Evolutionary conservation across 176 grass and related monocot genomes (phyloP), one percentile per base, ranked within the genome.

Genomic region (Zoysia japonica): DNA sequence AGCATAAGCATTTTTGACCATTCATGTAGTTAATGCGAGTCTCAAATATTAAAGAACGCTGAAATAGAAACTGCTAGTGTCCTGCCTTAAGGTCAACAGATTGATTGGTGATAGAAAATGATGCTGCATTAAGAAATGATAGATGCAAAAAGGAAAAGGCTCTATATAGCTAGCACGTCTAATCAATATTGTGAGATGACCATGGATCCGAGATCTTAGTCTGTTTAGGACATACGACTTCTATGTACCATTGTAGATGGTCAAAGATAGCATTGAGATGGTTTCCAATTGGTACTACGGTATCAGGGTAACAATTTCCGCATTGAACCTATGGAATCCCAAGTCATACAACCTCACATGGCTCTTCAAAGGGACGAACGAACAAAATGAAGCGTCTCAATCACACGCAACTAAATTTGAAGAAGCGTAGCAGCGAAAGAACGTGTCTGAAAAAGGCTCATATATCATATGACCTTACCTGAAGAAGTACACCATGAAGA

Each of bases 261-360:
- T 70, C 77, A 80, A 59, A 81, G 45, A 52, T 46, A 70, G 76
- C 6, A n/a, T 76, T 71, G 11, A 2, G 5, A 70, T 70, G 80
- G 64, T 65, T 47, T 62, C 70, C 70, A 47, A 62, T 16, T 61
- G 9, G 47, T 70, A 47, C 14, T 4, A 0, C 2, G 9, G 77
- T 46, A 79, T 62, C 40, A 55, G 44, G 62, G 63, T 63, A 70
- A 47, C 74, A 83, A 67, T 15, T 51, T 80, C 60, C 38, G 78
- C 74, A 43, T 49, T 36, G 67, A 67, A 16, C 79, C 42, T 65
- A 13, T 71, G 41, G 71, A 67, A 47, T 74, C 9, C 48, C 48
- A 66, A 56, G 80, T 56, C 70, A 37, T 82, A 64, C 56, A 68
- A 35, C 53, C 62, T 55, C 40, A 47, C 48, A 47, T 67, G 62